Base-by-base conservation (phyloP, 2,329 filamentous ascomycete species). In the Colletotrichum costaricense region DNA sequence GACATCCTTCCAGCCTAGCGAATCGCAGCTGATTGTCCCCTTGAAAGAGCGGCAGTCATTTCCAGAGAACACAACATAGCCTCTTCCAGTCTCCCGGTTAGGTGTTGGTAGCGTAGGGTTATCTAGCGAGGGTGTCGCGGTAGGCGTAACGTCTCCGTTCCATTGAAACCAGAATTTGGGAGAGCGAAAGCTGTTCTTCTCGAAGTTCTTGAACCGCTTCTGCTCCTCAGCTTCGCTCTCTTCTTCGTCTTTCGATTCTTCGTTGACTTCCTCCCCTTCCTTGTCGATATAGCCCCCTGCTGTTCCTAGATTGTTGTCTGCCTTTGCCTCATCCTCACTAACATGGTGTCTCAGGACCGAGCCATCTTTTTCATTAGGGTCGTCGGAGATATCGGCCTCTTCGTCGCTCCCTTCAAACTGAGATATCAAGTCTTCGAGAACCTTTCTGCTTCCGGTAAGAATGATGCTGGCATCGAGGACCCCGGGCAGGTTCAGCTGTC, bases 131-230 rank as follows among this genome's bases (percentile, higher is more conserved):
- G 33, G 1, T 0, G 24, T 9, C 0, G 42, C 2, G 2, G 59
- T 12, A 19, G 26, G 2, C 7, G 0, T 9, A 2, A 60, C 55
- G 16, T 26, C 12, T 1, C 71, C 71, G 19, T 71, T 60, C 71
- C 67, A 73, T 38, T 71, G 60, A 8, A 73, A 71, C 71, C 71
- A 73, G 16, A 73, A 71, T 22, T 71, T 73, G 9, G 71, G 71
- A 1, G 71, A 73, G 0, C 71, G 56, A 6, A 73, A 73, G 38
- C 71, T 73, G 28, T 71, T 73, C 56, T 73, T 73, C 30, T 73
- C 71, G 4, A 73, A 73, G 5, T 24, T 65, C 1, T 49, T 24
- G 22, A 73, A 71, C 19, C 67, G 35, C 4, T 5, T n/a, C 8
- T n/a, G 35, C 12, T 73, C 28, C 11, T 59, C 35, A 5, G 28